Percentiles rank a stretch among this genome's conserved stretches.
Evolutionary conservation across 2,329 filamentous ascomycete species (phyloP).

Genomic region (Sarocladium strictum): DNA sequence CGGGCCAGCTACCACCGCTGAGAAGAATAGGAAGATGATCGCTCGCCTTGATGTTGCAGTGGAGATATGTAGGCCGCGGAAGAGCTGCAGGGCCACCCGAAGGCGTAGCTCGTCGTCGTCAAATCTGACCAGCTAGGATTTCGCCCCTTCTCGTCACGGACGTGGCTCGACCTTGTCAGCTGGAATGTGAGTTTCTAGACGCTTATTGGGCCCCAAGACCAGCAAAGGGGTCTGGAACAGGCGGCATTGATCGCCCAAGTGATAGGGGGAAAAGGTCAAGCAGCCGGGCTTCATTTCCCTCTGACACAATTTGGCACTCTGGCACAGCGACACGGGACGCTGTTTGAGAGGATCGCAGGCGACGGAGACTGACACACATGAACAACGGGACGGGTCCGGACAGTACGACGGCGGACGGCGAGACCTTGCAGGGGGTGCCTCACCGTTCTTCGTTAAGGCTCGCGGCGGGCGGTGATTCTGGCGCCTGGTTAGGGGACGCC

Average conservation of each 20-base stretch:
- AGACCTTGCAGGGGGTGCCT: constrained; percentile 7
- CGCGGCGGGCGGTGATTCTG: not conserved
- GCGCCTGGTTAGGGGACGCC: constrained; percentile 4
- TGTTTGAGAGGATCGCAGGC: not conserved
- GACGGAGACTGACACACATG: constrained; percentile 1
- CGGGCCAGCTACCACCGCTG: not conserved
- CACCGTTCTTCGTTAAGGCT: constrained; percentile 6
- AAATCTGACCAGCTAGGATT: not conserved
- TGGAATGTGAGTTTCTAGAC: constrained; percentile 7
- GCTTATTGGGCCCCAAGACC: not conserved
- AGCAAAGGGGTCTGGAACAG: not conserved
- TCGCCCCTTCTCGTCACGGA: not conserved
- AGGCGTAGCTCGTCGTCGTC: not conserved
- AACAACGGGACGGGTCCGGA: not conserved
- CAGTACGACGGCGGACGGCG: constrained; percentile 4
- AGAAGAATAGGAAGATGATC: not conserved
- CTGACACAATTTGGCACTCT: constrained; percentile 2
- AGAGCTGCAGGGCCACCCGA: not conserved
- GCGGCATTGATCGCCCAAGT: not conserved
- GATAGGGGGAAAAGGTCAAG: not conserved
- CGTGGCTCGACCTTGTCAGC: not conserved
- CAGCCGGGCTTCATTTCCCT: not conserved
- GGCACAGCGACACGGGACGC: not conserved
- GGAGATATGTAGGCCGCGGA: not conserved
- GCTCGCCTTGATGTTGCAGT: not conserved